Conservation (phyloP, 805 yeast genomes). For the Wickerhamiella parazyma region DNA sequence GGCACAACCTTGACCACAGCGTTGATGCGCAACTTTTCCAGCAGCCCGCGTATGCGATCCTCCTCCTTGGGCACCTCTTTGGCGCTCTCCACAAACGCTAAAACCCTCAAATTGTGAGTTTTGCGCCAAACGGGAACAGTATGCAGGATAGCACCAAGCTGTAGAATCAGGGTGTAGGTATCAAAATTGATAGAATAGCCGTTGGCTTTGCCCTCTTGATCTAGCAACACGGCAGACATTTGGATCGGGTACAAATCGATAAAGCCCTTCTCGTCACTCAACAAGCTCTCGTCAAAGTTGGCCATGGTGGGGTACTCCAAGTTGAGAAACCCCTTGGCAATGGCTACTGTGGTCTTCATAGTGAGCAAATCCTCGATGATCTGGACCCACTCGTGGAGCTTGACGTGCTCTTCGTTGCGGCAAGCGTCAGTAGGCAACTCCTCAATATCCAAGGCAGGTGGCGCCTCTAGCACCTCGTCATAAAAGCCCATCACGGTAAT, state of each 20-base stretch:
- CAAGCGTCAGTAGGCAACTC: constrained; percentile 67
- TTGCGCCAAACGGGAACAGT: constrained; percentile 90
- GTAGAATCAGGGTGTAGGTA: constrained; percentile 86
- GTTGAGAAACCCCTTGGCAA: constrained; percentile 73
- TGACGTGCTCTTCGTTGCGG: constrained; percentile 53
- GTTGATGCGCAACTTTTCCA: constrained; percentile 68
- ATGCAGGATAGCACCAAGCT: constrained; percentile 79
- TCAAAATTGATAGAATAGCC: constrained; percentile 83
- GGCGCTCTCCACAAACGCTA: constrained; percentile 74
- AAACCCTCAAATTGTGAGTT: constrained; percentile 60
- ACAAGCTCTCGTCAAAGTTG: constrained; percentile 20
- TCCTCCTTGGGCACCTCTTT: constrained; percentile 61
- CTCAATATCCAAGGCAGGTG: constrained; percentile 17
- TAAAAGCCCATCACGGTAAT: constrained; percentile 85
- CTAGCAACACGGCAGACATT: constrained; percentile 73
- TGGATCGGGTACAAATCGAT: constrained; percentile 95
- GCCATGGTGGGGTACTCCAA: constrained; percentile 44
- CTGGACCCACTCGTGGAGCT: constrained; percentile 78
- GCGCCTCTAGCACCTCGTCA: constrained; percentile 32
- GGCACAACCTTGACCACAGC: constrained; percentile 70
- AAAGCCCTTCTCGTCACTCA: constrained; percentile 29
- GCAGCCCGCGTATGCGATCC: constrained; percentile 43
- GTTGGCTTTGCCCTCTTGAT: constrained; percentile 48
- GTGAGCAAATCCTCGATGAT: constrained; percentile 78
- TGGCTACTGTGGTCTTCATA: constrained; percentile 83